A percentile compares a stretch with the other conserved stretches of the same genome.
Evolutionary conservation across 2,329 filamentous ascomycete genomes (phyloP).

Genomic region (Triangularia verruculosa): DNA sequence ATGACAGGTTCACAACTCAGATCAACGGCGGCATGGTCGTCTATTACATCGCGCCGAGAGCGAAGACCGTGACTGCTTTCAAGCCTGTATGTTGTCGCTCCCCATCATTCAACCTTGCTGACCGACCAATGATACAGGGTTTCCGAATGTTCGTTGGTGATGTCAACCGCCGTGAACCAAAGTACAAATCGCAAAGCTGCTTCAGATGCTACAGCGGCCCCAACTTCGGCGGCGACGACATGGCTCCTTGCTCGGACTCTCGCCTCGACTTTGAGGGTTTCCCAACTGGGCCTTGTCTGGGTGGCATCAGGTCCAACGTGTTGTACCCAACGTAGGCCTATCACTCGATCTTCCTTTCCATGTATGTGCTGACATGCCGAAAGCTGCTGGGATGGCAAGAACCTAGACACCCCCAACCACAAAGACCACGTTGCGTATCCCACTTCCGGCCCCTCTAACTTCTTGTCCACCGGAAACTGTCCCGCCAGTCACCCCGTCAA

Average conservation of each 20-base stretch:
- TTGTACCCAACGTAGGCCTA: constrained; percentile 51
- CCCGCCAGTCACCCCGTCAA: constrained; percentile 38
- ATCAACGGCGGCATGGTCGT: constrained; percentile 43
- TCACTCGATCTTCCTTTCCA: constrained; percentile 27
- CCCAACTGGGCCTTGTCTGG: constrained; percentile 38
- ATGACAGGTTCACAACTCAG: constrained; percentile 40
- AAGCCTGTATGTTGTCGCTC: constrained; percentile 54
- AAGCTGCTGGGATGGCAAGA: constrained; percentile 49
- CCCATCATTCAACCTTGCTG: constrained; percentile 33
- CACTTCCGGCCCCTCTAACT: constrained; percentile 39
- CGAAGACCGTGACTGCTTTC: constrained; percentile 43
- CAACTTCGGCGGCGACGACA: constrained; percentile 42
- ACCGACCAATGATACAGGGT: constrained; percentile 36
- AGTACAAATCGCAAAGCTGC: constrained; percentile 37
- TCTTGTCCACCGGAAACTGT: constrained; percentile 32
- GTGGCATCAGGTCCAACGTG: constrained; percentile 45
- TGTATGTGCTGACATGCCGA: background rate
- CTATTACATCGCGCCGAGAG: constrained; percentile 43
- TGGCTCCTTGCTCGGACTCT: constrained; percentile 35
- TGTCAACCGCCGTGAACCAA: constrained; percentile 32
- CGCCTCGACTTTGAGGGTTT: constrained; percentile 38
- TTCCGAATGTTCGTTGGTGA: constrained; percentile 49
- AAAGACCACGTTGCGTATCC: constrained; percentile 41
- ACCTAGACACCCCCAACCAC: constrained; percentile 46
- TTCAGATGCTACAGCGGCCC: constrained; percentile 44